Conservation (phyloP, 2,329 filamentous ascomycete species). For the Sarocladiaceae sp. region DNA sequence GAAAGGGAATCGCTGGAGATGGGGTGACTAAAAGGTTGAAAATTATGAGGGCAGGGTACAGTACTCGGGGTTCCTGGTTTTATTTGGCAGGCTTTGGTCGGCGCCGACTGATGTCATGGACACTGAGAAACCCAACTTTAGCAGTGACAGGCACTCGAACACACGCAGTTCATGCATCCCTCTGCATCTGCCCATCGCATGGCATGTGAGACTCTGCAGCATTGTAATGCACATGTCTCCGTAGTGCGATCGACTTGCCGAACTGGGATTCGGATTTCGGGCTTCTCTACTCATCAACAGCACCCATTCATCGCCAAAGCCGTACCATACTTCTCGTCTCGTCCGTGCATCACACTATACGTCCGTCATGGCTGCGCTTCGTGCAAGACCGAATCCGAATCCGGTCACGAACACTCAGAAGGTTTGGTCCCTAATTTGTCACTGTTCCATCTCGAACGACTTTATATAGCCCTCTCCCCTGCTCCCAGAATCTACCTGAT, state of each 20-base stretch:
- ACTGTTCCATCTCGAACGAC: background rate
- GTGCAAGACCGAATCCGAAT: background rate
- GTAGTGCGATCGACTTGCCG: background rate
- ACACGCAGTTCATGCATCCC: background rate
- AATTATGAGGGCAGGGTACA: background rate
- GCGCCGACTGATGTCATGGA: background rate
- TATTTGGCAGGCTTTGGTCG: background rate
- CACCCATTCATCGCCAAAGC: no score
- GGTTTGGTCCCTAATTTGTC: background rate
- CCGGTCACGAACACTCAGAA: background rate
- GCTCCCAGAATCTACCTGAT: no score
- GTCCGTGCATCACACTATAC: background rate
- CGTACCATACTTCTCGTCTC: background rate
- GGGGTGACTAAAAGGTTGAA: background rate
- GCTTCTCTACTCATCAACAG: background rate
- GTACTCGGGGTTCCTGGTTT: background rate
- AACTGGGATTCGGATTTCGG: no score
- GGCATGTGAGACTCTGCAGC: background rate
- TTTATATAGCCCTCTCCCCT: no score
- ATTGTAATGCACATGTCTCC: background rate
- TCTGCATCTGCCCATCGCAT: background rate
- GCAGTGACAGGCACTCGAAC: background rate
- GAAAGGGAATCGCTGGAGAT: background rate
- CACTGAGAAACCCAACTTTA: no score
- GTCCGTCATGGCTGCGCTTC: background rate